Evolutionary conservation across 2,329 filamentous ascomycete genomes (phyloP), one percentile per base, ranked within the genome.

Genomic region (Sarocladiaceae sp.): DNA sequence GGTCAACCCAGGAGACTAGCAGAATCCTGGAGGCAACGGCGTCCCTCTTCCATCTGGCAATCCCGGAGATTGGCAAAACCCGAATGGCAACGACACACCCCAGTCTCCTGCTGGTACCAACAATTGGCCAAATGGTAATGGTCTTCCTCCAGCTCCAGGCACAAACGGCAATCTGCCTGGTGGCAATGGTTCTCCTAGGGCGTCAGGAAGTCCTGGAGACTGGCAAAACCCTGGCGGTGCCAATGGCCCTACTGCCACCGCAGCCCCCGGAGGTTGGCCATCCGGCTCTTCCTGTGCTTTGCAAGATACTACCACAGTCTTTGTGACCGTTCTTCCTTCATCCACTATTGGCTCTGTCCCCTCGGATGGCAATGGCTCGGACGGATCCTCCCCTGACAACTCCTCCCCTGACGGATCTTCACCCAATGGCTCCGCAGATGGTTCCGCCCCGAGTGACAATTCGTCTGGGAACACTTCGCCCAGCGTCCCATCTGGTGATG

Each of bases 251-350:
- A 49, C 29, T 40, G 47, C 45, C 24, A 27, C 31, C 33, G 43
- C 40, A 29, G 44, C 12, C 33, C 48, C 34, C 26, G 6, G 7
- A 4, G 16, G n/a, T 13, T 39, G 34, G 34, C 34, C 34, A 13
- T 13, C 33, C 21, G 29, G 52, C 32, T 53, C 58, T 39, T 69
- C 63, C 19, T 75, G 73, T 51, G 58, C 63, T 48, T 47, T 61
- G 32, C 53, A 62, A 46, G 56, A 56, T 6, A 66, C 65, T 27
- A 65, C 61, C 27, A 75, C 72, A 31, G 63, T 75, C 48, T 70
- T 73, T 51, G 57, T 76, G 50, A 74, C 73, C 26, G 59, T 74
- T 41, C 62, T 60, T 43, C 62, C 66, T 12, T 56, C 58, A 46
- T 55, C 51, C 34, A 49, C 60, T 51, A 50, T 55, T 35, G 24